Conservation (phyloP, 2,329 filamentous ascomycete genomes). For the Penicillium sp. region DNA sequence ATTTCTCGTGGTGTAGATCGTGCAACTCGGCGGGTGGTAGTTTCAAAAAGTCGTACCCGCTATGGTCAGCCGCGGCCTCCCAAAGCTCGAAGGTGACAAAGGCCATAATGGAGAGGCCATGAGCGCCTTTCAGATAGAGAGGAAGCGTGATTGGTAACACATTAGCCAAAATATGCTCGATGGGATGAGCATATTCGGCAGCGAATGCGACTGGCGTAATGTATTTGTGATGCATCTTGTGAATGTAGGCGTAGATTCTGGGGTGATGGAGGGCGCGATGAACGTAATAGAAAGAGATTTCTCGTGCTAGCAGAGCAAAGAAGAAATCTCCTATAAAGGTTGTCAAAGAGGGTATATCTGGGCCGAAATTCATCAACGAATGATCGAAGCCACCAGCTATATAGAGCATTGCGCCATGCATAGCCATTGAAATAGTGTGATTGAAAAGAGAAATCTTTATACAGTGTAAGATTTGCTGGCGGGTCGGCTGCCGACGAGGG, state of each 20-base stretch:
- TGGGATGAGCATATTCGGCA: constrained; percentile 9
- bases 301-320: constrained; percentile 6
- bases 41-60: constrained; percentile 13
- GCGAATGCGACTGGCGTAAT: constrained; percentile 13
- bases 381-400: not conserved
- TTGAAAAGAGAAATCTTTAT: not conserved
- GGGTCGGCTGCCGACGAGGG: constrained; percentile 1
- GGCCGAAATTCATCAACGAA: not conserved
- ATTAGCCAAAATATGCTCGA: constrained; percentile 13
- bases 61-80: constrained; percentile 11
- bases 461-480: constrained; percentile 3
- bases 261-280: constrained; percentile 16
- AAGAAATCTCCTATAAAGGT: not conserved
- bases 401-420: not conserved
- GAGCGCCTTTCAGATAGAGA: not conserved
- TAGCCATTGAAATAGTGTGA: not conserved
- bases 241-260: constrained; percentile 11
- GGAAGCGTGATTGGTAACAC: constrained; percentile 8
- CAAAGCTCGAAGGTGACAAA: constrained; percentile 6
- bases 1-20: constrained; percentile 13
- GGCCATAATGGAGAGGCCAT: not conserved
- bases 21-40: constrained; percentile 6
- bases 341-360: not conserved
- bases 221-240: constrained; percentile 17
- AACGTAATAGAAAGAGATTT: constrained; percentile 18